These are phyloP conservation scores for Pythium phragmitis DNA, from an alignment of 352 stramenopile genomes.

Conservation along the genomic window DNA sequence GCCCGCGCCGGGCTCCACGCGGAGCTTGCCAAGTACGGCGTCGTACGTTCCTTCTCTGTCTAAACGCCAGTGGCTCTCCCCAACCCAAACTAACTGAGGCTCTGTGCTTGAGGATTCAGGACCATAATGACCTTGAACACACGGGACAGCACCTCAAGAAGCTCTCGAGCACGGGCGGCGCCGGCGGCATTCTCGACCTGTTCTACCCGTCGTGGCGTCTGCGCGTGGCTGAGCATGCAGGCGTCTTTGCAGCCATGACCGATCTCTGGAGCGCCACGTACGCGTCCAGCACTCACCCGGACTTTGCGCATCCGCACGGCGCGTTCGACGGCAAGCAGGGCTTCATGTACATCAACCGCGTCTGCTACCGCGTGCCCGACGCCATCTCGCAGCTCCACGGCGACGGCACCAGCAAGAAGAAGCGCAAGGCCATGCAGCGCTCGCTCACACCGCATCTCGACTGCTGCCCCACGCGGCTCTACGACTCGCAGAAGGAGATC, in stretches of 20 bases:
- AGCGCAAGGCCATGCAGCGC: slow-evolving; percentile 69
- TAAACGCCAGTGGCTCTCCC: background rate
- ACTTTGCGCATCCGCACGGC: slow-evolving; percentile 62
- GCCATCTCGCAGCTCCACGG: slow-evolving; percentile 58
- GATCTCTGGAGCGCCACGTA: slow-evolving; percentile 85
- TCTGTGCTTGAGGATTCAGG: slow-evolving; percentile 23
- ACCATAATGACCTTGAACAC: slow-evolving; percentile 58
- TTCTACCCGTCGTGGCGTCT: slow-evolving; percentile 90
- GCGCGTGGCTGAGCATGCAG: slow-evolving; percentile 61
- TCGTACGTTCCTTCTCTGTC: slow-evolving; percentile 39
- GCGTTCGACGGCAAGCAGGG: slow-evolving; percentile 62
- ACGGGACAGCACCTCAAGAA: slow-evolving; percentile 73
- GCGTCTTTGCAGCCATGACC: slow-evolving; percentile 78
- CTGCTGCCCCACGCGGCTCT: slow-evolving; percentile 79
- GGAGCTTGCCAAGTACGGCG: slow-evolving; percentile 67
- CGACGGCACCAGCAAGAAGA: slow-evolving; percentile 57
- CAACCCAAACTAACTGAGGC: background rate
- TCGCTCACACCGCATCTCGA: slow-evolving; percentile 88
- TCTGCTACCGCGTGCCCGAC: slow-evolving; percentile 79
- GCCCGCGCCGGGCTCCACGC: slow-evolving; percentile 56
- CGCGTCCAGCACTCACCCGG: slow-evolving; percentile 21
- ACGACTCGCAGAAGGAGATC: slow-evolving; percentile 64
- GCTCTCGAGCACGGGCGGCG: slow-evolving; percentile 85
- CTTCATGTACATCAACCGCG: slow-evolving; percentile 88
- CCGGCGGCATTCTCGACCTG: slow-evolving; percentile 85